Conservation (phyloP, 2,329 filamentous ascomycete species). For the Nectriaceae sp. region DNA sequence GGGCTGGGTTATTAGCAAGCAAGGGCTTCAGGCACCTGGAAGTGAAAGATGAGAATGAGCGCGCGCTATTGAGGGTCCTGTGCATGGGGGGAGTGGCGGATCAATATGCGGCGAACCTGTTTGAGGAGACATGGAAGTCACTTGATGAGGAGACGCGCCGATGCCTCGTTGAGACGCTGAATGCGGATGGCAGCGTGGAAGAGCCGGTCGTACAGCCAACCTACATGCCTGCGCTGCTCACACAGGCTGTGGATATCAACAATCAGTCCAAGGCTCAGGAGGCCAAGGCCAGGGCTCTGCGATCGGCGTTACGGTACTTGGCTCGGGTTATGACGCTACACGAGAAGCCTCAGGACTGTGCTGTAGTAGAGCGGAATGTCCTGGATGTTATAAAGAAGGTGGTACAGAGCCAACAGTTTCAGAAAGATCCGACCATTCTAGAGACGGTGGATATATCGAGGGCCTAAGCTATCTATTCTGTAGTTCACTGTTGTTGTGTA, state of each 20-base stretch:
- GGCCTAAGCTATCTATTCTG: too few relatives aligned
- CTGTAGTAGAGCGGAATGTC: too few relatives aligned
- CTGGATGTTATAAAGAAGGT: too few relatives aligned
- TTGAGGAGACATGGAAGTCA: not conserved
- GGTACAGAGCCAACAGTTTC: too few relatives aligned
- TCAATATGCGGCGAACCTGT: not conserved
- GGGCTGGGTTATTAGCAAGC: too few relatives aligned
- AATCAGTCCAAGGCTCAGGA: too few relatives aligned
- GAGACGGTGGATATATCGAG: too few relatives aligned
- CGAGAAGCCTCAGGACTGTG: too few relatives aligned
- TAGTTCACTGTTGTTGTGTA: too few relatives aligned
- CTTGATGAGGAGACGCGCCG: not conserved
- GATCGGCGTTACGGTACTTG: not conserved
- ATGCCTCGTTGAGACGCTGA: not conserved
- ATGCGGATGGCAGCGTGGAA: not conserved
- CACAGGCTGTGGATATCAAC: not conserved
- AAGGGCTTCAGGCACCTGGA: not conserved
- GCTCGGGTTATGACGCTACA: constrained; percentile 1
- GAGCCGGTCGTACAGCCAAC: constrained; percentile 3
- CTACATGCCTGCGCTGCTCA: constrained; percentile 1
- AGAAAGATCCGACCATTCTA: too few relatives aligned
- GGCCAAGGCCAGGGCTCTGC: too few relatives aligned
- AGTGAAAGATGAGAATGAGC: not conserved
- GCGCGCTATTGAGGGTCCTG: not conserved
- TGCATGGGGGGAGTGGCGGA: not conserved